Conservation (phyloP, 2,329 filamentous ascomycete genomes). For the Endothia cerciana region DNA sequence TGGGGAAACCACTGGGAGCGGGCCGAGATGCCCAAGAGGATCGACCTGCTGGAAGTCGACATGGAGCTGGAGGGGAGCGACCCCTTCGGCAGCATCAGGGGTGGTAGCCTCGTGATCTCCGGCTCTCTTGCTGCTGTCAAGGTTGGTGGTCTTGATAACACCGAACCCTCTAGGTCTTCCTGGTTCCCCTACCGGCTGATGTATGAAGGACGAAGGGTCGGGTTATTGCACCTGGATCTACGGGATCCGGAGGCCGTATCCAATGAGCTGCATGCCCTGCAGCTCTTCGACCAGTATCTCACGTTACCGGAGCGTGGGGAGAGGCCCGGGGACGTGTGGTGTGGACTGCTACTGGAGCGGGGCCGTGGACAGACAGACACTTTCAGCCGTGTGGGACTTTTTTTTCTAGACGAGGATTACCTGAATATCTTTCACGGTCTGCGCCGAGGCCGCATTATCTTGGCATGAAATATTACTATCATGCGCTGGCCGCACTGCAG, state of each 20-base stretch:
- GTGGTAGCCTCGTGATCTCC: neutral
- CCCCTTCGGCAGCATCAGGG: neutral
- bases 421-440: neutral
- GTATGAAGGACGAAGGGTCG: neutral
- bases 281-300: neutral
- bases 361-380: neutral
- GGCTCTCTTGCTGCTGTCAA: neutral
- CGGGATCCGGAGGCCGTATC: neutral
- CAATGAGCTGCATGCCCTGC: neutral
- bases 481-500: too few relatives aligned
- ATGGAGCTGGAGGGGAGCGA: neutral
- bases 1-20: neutral
- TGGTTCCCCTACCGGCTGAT: neutral
- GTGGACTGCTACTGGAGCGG: neutral
- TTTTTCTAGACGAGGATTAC: neutral
- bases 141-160: neutral
- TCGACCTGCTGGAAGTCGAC: slow-evolving; percentile 1
- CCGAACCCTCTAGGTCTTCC: neutral
- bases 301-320: neutral
- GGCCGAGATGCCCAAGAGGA: neutral
- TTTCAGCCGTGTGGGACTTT: neutral
- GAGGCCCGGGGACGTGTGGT: neutral
- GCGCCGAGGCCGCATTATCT: neutral
- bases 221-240: neutral
- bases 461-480: neutral